phyloP scores from a whole-genome alignment of 2,329 filamentous ascomycete genomes.

The Microdochium paspali region DNA sequence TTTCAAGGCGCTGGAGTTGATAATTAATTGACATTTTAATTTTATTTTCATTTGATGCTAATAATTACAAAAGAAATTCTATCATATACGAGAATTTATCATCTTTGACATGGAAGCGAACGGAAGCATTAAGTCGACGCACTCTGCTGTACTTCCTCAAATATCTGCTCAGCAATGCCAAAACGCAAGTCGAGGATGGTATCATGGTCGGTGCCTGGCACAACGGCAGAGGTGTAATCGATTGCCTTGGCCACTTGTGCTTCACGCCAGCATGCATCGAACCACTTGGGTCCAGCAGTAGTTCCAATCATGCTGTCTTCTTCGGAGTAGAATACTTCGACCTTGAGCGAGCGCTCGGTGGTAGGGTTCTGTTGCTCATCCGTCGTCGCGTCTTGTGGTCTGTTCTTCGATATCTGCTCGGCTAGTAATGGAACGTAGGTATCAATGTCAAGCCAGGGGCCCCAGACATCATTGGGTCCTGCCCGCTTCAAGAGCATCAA shows the following conservation, averaged over 20 bases:
- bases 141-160: not conserved
- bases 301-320: constrained; percentile 12
- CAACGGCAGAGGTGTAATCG: constrained; percentile 5
- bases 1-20: no score
- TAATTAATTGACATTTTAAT: no score
- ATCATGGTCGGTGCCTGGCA: constrained; percentile 10
- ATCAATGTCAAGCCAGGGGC: constrained; percentile 10
- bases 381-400: not conserved
- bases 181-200: constrained; percentile 9
- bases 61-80: no score
- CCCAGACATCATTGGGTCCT: constrained; percentile 8
- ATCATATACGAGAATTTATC: no score
- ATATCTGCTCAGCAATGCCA: constrained; percentile 9
- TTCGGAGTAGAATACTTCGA: constrained; percentile 12
- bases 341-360: constrained; percentile 1
- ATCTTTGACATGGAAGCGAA: no score
- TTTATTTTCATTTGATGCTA: no score
- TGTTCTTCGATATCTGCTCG: constrained; percentile 4
- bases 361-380: not conserved
- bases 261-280: constrained; percentile 10
- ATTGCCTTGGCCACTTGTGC: constrained; percentile 9
- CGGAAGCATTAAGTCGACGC: no score
- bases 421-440: constrained; percentile 10
- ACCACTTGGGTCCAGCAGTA: constrained; percentile 6
- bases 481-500: constrained; percentile 9